Percentiles rank a stretch among this genome's conserved stretches.
Conservation (phyloP, 2,329 filamentous ascomycete species). For the Geosmithia morbida region DNA sequence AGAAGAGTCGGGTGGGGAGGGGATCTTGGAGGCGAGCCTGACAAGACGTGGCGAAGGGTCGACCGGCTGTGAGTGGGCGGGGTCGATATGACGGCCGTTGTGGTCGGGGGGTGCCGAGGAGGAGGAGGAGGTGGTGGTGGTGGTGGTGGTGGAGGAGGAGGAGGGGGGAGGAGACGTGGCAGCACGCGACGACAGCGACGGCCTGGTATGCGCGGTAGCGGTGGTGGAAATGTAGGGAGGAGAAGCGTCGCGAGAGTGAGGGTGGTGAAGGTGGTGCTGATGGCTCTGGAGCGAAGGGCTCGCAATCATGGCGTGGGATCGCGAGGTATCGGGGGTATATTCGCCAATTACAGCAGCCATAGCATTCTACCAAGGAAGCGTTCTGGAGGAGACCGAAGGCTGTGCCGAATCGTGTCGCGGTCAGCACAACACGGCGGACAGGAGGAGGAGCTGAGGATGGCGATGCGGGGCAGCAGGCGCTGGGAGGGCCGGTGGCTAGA, state of each 20-base stretch:
- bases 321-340: constrained; percentile 57
- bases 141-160: constrained; percentile 5
- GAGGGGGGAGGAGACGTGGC: constrained; percentile 11
- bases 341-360: constrained; percentile 57
- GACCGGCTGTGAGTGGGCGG: neutral
- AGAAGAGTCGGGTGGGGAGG: constrained; percentile 39
- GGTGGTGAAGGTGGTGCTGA: constrained; percentile 20
- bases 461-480: neutral
- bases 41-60: constrained; percentile 10
- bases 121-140: constrained; percentile 6
- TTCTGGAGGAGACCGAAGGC: neutral
- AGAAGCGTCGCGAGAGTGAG: constrained; percentile 13
- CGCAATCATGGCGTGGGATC: constrained; percentile 58
- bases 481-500: neutral
- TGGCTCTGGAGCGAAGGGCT: constrained; percentile 28
- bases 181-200: neutral
- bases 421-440: neutral
- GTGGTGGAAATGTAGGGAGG: constrained; percentile 7
- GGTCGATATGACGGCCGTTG: constrained; percentile 3
- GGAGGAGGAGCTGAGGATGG: neutral
- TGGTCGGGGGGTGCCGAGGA: constrained; percentile 1
- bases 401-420: neutral
- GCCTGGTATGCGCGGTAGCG: constrained; percentile 3
- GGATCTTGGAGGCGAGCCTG: constrained; percentile 31
- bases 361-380: constrained; percentile 28